phyloP scores from a whole-genome alignment of 2,329 filamentous ascomycete species.

The Aspergillus caelatus region DNA sequence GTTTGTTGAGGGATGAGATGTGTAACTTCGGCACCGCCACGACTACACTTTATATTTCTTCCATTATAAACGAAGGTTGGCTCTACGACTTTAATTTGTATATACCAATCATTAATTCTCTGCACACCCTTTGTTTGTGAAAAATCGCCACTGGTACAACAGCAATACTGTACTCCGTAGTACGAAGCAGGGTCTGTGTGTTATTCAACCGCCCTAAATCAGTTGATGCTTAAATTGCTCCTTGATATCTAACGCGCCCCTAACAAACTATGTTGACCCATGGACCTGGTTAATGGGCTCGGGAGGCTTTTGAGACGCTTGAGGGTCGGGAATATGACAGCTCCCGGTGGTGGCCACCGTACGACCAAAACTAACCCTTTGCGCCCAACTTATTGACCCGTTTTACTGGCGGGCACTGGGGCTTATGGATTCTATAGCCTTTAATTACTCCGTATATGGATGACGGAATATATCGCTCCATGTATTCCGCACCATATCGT shows the following conservation, averaged over 20 bases:
- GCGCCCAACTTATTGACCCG: neutral
- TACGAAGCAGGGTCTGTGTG: neutral
- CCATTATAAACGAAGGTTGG: neutral
- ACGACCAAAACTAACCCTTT: neutral
- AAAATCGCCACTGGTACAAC: neutral
- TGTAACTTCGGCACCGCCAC: neutral
- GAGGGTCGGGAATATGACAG: conserved; percentile 1
- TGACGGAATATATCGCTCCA: neutral
- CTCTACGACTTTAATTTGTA: neutral
- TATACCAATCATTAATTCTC: neutral
- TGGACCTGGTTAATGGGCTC: conserved; percentile 12
- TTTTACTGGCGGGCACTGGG: neutral
- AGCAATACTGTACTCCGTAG: neutral
- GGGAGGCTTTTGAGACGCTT: conserved; percentile 10
- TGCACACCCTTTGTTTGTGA: neutral
- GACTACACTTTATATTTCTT: neutral
- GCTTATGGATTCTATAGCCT: neutral
- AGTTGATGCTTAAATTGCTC: neutral
- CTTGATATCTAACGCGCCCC: neutral
- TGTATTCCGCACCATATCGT: neutral
- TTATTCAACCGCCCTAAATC: neutral
- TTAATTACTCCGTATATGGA: neutral
- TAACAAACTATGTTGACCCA: neutral
- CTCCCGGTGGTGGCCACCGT: neutral
- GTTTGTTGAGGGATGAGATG: neutral